Conservation (phyloP, 495 filamentous ascomycete species). For the Aspergillus sclerotioniger region DNA sequence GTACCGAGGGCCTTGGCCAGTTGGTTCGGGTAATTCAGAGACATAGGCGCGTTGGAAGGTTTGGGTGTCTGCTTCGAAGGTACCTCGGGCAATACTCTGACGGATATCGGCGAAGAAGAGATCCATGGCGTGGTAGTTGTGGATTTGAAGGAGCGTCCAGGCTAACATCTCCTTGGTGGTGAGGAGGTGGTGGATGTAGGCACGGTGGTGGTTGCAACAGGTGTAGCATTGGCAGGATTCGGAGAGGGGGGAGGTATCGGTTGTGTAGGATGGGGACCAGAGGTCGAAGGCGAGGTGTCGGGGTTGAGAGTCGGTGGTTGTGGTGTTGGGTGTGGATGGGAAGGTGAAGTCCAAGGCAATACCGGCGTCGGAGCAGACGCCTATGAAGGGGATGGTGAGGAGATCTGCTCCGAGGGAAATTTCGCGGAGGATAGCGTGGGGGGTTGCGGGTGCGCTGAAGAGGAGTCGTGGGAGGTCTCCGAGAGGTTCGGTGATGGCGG, state of each 20-base stretch:
- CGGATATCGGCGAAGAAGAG: constrained; percentile 73
- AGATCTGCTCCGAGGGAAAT: constrained; percentile 76
- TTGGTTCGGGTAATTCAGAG: constrained; percentile 64
- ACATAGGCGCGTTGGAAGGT: constrained; percentile 64
- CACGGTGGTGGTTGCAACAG: constrained; percentile 79
- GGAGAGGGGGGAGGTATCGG: constrained; percentile 56
- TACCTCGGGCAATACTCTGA: constrained; percentile 53
- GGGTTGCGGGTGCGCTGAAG: constrained; percentile 62
- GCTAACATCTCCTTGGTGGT: constrained; percentile 91
- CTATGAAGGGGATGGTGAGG: constrained; percentile 72
- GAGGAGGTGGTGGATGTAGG: constrained; percentile 85
- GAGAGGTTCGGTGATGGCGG: constrained; percentile 57
- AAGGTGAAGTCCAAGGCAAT: constrained; percentile 82
- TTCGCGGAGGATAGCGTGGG: constrained; percentile 72
- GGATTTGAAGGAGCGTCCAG: constrained; percentile 88
- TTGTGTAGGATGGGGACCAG: constrained; percentile 58
- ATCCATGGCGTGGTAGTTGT: constrained; percentile 74
- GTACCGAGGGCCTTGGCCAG: constrained; percentile 74
- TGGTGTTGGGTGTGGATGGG: constrained; percentile 39
- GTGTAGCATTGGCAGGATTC: constrained; percentile 74
- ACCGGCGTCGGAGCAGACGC: constrained; percentile 74
- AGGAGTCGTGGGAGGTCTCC: constrained; percentile 68
- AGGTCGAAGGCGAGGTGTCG: constrained; percentile 71
- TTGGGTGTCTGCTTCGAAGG: constrained; percentile 59
- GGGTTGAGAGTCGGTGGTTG: constrained; percentile 32